Percentiles rank a stretch among this genome's conserved stretches.
Evolutionary conservation across 202 grass and related monocot species (phyloP).

Genomic region (Elaeis oleifera): DNA sequence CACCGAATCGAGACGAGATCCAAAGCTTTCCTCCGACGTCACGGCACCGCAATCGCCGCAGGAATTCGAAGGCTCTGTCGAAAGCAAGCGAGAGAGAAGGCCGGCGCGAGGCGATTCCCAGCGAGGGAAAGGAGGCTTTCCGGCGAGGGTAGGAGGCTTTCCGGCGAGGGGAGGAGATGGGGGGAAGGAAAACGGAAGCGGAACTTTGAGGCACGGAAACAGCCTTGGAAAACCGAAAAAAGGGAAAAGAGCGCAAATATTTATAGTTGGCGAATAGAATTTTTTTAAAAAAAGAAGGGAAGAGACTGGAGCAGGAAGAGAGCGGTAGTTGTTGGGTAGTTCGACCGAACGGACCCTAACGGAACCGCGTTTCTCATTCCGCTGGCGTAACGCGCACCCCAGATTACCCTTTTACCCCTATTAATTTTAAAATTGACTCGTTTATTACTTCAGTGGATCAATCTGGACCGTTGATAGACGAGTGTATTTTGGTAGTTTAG

Average conservation of each 20-base stretch:
- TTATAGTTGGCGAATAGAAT: slow-evolving; percentile 2
- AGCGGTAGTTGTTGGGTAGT: slow-evolving; percentile 30
- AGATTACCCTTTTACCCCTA: too few species aligned
- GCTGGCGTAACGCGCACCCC: too few species aligned
- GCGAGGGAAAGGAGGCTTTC: neutral
- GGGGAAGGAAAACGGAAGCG: slow-evolving; percentile 4
- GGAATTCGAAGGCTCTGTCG: slow-evolving; percentile 20
- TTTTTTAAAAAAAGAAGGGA: neutral
- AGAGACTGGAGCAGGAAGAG: neutral
- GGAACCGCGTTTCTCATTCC: slow-evolving; percentile 29
- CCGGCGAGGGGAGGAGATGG: neutral
- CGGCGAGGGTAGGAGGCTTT: neutral
- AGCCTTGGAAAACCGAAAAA: neutral
- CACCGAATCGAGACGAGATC: neutral
- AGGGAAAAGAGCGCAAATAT: neutral
- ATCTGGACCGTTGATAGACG: too few species aligned
- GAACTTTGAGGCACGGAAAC: neutral
- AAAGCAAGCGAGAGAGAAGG: neutral
- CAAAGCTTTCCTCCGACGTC: neutral
- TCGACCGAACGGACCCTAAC: slow-evolving; percentile 46
- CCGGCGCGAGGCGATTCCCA: neutral
- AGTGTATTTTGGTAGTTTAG: too few species aligned
- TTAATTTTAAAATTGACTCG: too few species aligned
- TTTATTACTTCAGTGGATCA: too few species aligned
- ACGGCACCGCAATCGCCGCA: slow-evolving; percentile 19